Evolutionary conservation across 2,329 filamentous ascomycete genomes (phyloP), one percentile per base, ranked within the genome.

Genomic region (Colletotrichum navitas): DNA sequence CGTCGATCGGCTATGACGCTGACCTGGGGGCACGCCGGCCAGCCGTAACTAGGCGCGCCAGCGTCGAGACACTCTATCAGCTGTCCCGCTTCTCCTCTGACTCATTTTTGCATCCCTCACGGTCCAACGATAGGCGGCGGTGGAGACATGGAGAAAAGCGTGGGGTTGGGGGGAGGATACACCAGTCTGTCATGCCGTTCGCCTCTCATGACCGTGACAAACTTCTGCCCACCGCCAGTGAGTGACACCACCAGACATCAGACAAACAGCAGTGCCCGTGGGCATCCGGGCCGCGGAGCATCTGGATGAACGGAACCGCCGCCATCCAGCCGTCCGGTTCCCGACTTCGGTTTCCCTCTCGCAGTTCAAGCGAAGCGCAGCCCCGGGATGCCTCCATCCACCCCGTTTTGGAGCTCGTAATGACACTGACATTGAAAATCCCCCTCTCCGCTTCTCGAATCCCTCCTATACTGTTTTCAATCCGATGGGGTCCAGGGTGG

Each of bases 291-390:
- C n/a, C 12, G 47, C n/a, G 1, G 45, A n/a, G 10, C 47, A 51
- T 16, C 24, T 51, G 47, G 6, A 24, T 32, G 32, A 36, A 55
- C 29, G 21, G 52, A 21, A 8, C 59, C 36, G 39, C 45, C 47
- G 54, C 29, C 29, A 29, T 16, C 63, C 55, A 55, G 39, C 39
- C 45, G 55, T 43, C 52, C 49, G 68, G 63, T 67, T 58, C 41
- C 56, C 58, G 56, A 29, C 58, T 49, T 21, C 24, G 14, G n/a
- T 12, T 39, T 34, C 36, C 29, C 21, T 58, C 61, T 55, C n/a
- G 29, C 21, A 29, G 18, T n/a, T 10, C 45, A 52, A 52, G 39
- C 47, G 39, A 12, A 49, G 59, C 36, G n/a, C 29, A 59, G 29
- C 21, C 1, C 43, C 54, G 0, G 39, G 41, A 51, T 32, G 5